A percentile compares a stretch with the other conserved stretches of the same genome.
Evolutionary conservation across 176 grass and related monocot genomes (phyloP).

Genomic region (Oropetium thomaeum): DNA sequence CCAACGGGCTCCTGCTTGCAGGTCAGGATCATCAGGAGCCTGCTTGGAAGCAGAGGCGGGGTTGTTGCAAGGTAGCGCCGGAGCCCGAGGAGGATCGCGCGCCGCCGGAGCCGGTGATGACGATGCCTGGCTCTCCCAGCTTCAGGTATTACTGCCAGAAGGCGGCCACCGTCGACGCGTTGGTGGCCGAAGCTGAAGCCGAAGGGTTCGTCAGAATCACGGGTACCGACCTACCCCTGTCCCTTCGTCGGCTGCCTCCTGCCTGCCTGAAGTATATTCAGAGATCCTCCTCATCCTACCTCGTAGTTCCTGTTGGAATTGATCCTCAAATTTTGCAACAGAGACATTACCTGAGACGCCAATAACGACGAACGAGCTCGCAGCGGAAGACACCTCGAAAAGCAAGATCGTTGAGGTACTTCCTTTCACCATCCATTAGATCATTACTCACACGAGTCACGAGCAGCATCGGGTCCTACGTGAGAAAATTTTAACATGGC

Average conservation of each 20-base stretch:
- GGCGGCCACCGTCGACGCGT: constrained; percentile 7
- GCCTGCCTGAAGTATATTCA: neutral
- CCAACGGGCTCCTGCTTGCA: neutral
- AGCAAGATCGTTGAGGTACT: neutral
- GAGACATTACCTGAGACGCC: constrained; percentile 17
- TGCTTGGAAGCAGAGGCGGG: neutral
- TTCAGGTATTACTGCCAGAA: constrained; percentile 57
- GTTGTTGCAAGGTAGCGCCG: constrained; percentile 19
- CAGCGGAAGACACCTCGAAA: neutral
- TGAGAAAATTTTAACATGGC: neutral
- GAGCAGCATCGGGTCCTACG: too few species aligned
- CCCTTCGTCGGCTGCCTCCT: too few species aligned
- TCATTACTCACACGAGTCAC: too few species aligned
- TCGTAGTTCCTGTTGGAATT: neutral
- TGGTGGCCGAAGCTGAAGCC: neutral
- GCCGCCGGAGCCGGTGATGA: neutral
- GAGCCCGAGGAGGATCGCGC: constrained; percentile 17
- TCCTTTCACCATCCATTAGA: neutral
- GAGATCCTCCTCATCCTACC: neutral
- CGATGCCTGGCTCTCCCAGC: constrained; percentile 46
- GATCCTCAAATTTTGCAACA: constrained; percentile 23
- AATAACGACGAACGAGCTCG: constrained; percentile 1
- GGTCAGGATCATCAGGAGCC: neutral
- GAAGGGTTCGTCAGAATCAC: neutral
- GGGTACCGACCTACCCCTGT: too few species aligned